Evolutionary conservation across 352 stramenopile species (phyloP).

Genomic region (Phytophthora aleatoria): DNA sequence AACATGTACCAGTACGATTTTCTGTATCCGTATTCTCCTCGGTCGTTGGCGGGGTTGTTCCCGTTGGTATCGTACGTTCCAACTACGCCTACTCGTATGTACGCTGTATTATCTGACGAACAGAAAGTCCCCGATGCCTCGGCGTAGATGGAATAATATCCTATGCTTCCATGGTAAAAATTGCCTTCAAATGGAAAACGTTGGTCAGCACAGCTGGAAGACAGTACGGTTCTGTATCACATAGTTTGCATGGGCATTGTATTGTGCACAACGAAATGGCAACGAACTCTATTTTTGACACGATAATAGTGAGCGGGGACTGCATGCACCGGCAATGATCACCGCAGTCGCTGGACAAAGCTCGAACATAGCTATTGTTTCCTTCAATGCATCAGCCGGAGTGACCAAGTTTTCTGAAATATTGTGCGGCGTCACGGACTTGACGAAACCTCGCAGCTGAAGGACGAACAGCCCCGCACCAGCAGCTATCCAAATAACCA

Average conservation of each 20-base stretch:
- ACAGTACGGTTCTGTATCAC: slow-evolving; percentile 5
- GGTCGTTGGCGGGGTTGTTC: slow-evolving; percentile 12
- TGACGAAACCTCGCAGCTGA: slow-evolving; percentile 28
- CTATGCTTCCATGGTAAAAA: slow-evolving; percentile 38
- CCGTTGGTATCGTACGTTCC: slow-evolving; percentile 33
- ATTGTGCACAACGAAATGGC: slow-evolving; percentile 19
- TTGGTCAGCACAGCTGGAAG: slow-evolving; percentile 9
- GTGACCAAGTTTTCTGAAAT: slow-evolving; percentile 23
- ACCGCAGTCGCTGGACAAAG: slow-evolving; percentile 14
- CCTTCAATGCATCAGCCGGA: background rate
- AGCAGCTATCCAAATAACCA: slow-evolving; percentile 23
- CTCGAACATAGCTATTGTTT: slow-evolving; percentile 10
- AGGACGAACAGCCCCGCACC: slow-evolving; percentile 26
- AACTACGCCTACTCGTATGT: slow-evolving; percentile 11
- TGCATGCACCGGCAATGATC: slow-evolving; percentile 19
- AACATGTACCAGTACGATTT: slow-evolving; percentile 36
- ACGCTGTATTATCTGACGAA: slow-evolving; percentile 9
- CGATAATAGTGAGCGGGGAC: slow-evolving; percentile 17
- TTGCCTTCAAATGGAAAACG: slow-evolving; percentile 23
- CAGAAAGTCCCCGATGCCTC: slow-evolving; percentile 27
- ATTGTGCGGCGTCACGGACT: slow-evolving; percentile 31
- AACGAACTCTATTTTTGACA: slow-evolving; percentile 6
- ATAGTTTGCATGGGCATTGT: slow-evolving; percentile 23
- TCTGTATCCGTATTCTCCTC: slow-evolving; percentile 14
- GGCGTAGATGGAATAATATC: slow-evolving; percentile 38